A percentile compares a stretch with the other conserved stretches of the same genome.
These are phyloP conservation scores for Luffa aegyptiaca DNA, from an alignment of 306 rosid genomes.

Conservation along the genomic window DNA sequence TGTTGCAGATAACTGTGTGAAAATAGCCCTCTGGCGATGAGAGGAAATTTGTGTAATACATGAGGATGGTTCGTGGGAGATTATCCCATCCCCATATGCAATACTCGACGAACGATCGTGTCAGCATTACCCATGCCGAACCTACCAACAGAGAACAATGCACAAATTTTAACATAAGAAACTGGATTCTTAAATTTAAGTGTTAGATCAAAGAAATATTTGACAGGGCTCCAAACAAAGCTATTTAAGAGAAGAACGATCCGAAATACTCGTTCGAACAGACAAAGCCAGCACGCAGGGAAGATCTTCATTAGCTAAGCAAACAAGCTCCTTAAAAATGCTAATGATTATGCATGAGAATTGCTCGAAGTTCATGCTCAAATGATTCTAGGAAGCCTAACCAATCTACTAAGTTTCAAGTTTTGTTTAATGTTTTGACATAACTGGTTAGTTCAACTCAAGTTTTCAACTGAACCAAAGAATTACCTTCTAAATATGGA, in stretches of 20 bases:
- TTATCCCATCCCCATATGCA: constrained; percentile 99
- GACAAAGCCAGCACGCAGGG: not conserved
- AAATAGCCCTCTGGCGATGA: constrained; percentile 94
- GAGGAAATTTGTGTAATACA: constrained; percentile 79
- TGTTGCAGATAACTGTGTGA: constrained; percentile 81
- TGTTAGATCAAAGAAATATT: not conserved
- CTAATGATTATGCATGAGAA: not conserved
- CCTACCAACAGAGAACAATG: constrained; percentile 34
- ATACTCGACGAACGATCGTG: constrained; percentile 71
- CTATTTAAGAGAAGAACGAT: not conserved
- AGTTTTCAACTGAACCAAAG: not conserved
- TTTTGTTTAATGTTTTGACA: not conserved
- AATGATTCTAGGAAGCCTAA: not conserved
- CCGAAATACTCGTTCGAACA: not conserved
- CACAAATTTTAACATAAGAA: not conserved
- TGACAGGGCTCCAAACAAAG: not conserved
- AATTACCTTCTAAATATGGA: not conserved
- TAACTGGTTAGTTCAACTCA: not conserved
- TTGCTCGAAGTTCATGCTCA: not conserved
- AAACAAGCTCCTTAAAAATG: not conserved
- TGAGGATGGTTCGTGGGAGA: constrained; percentile 76
- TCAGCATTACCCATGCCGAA: constrained; percentile 90
- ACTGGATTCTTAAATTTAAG: not conserved
- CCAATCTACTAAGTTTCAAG: not conserved
- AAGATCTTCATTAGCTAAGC: not conserved